phyloP scores from a whole-genome alignment of 2,329 filamentous ascomycete species.

The Teratosphaeria nubilosa region DNA sequence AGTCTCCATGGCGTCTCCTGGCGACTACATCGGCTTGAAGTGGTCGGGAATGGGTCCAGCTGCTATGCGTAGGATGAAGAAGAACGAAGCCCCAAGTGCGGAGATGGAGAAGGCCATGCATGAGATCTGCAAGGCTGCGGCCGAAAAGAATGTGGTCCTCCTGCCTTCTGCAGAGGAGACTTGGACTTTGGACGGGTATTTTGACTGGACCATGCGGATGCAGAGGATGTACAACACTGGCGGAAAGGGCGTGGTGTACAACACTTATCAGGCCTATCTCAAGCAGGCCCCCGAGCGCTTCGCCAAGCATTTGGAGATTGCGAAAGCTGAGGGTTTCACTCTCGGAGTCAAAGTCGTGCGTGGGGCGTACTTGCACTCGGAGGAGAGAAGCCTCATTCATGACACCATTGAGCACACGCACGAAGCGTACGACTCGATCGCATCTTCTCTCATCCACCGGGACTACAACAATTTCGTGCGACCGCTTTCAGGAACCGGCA shows the following conservation, averaged over 20 bases:
- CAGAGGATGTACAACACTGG: constrained; percentile 48
- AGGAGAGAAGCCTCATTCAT: constrained; percentile 42
- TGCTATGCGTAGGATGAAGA: constrained; percentile 56
- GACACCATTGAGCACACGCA: constrained; percentile 46
- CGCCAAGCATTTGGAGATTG: constrained; percentile 36
- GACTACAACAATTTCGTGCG: constrained; percentile 49
- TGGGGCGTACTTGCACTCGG: constrained; percentile 45
- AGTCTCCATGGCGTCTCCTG: constrained; percentile 43
- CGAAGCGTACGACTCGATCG: constrained; percentile 59
- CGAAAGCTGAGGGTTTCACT: constrained; percentile 39
- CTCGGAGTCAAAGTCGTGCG: constrained; percentile 49
- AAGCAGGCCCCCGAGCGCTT: constrained; percentile 37
- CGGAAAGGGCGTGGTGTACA: constrained; percentile 61
- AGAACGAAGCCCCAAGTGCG: constrained; percentile 51
- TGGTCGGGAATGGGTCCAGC: constrained; percentile 75
- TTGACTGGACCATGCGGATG: constrained; percentile 68
- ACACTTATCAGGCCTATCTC: constrained; percentile 50
- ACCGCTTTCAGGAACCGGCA: constrained; percentile 21
- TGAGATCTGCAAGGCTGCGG: constrained; percentile 62
- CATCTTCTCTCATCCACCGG: constrained; percentile 55
- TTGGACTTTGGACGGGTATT: constrained; percentile 66
- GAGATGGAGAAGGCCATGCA: constrained; percentile 61
- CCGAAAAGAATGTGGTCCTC: constrained; percentile 57
- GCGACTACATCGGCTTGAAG: constrained; percentile 48
- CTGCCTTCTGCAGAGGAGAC: constrained; percentile 83